Conservation (phyloP, 2,329 filamentous ascomycete species). For the Calonectria pteridis region DNA sequence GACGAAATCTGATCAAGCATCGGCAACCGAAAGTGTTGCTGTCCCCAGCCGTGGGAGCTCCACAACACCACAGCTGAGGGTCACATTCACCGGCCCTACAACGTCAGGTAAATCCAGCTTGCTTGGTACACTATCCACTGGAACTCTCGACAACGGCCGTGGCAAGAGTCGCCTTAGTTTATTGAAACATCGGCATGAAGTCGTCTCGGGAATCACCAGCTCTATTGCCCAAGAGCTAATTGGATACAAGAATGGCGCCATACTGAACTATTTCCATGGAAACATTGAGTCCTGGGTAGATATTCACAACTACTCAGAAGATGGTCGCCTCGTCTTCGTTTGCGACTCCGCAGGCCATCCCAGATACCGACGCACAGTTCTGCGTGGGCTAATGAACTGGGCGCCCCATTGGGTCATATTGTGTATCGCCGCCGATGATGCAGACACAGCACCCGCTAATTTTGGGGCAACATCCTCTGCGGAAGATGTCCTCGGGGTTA, state of each 20-base stretch:
- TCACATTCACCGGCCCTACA: slow-evolving; percentile 90
- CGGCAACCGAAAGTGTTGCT: slow-evolving; percentile 28
- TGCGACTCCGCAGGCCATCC: slow-evolving; percentile 94
- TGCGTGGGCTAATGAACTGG: slow-evolving; percentile 94
- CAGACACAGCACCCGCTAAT: slow-evolving; percentile 55
- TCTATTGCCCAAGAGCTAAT: slow-evolving; percentile 95
- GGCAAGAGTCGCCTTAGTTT: slow-evolving; percentile 91
- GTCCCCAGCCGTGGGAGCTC: slow-evolving; percentile 60
- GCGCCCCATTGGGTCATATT: slow-evolving; percentile 93
- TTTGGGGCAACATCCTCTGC: slow-evolving; percentile 60
- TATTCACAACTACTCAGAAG: slow-evolving; percentile 83
- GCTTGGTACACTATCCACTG: slow-evolving; percentile 88
- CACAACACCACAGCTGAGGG: slow-evolving; percentile 79
- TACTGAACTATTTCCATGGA: slow-evolving; percentile 87
- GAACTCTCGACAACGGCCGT: slow-evolving; percentile 89
- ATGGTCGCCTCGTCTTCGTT: slow-evolving; percentile 84
- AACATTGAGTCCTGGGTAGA: slow-evolving; percentile 95
- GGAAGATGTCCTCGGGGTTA: slow-evolving; percentile 64
- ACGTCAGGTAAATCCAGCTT: slow-evolving; percentile 94
- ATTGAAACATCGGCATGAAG: slow-evolving; percentile 93
- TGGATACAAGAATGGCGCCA: slow-evolving; percentile 74
- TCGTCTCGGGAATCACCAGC: slow-evolving; percentile 91
- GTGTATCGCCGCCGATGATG: slow-evolving; percentile 86
- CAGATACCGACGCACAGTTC: slow-evolving; percentile 87
- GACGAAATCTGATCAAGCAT: slow-evolving; percentile 15